Evolutionary conservation across 169 alveolate species (phyloP), one percentile per base, ranked within the genome.

Genomic region (Eimeria necatrix): DNA sequence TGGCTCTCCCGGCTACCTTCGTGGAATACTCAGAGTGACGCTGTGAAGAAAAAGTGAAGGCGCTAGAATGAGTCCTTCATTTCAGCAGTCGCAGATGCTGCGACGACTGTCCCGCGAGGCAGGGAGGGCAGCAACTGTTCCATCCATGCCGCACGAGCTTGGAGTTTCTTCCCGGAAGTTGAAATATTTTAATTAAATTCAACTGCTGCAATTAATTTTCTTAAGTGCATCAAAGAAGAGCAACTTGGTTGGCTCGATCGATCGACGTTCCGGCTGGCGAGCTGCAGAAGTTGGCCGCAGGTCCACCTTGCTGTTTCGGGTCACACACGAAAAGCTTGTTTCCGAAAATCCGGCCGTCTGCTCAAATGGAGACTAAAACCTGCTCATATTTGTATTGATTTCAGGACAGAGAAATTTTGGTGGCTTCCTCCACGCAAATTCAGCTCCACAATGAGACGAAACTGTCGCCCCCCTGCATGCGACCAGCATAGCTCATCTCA

Each of bases 381-480:
- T 73, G 84, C 48, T 46, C 46, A 46, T 4, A 73, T 18, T 12
- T 16, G 60, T 14, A 0, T 0, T 9, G 8, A 18, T 46, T 32
- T 10, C 1, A 9, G 24, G 4, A 73, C 60, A 14, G 10, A 14
- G 32, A 14, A 46, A 32, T 18, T 46, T 18, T 73, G 2, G 18
- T 12, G 4, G 7, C 4, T 46, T 14, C 14, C 0, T 46, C 5
- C 48, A 73, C 84, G 16, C 20, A 26, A 41, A 46, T 73, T 16
- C 60, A 32, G 6, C 56, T 49, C 46, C 83, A 71, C n/a, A 73
- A 73, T 41, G 84, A 52, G 84, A 73, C 84, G 59, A 4, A 46
- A 59, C 10, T 59, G 84, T 2, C 41, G 84, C 84, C 84, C 16
- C 84, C 60, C 56, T 73, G 84, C 84, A 73, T 73, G 84, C 84